Percentiles rank a stretch among this genome's conserved stretches.
Evolutionary conservation across 805 yeast genomes (phyloP).

Genomic region (Metschnikowia dekortorum): DNA sequence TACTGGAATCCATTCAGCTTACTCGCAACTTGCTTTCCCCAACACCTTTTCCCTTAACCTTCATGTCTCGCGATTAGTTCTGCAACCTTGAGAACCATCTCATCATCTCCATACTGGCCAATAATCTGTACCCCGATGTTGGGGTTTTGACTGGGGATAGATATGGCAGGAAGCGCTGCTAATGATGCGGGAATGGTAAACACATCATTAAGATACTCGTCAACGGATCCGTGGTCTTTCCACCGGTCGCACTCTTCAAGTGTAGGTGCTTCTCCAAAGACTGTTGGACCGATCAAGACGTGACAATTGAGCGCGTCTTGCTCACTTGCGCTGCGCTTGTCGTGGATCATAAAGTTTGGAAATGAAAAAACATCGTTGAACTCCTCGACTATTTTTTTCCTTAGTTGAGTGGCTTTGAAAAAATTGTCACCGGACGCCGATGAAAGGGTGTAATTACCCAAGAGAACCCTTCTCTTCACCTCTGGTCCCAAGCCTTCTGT

Average conservation of each 20-base stretch:
- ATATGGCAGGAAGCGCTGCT: slow-evolving; percentile 85
- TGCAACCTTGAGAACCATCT: slow-evolving; percentile 45
- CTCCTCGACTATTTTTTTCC: slow-evolving; percentile 58
- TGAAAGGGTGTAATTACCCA: slow-evolving; percentile 84
- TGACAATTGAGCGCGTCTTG: slow-evolving; percentile 39
- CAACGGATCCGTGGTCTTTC: slow-evolving; percentile 42
- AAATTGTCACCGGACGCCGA: slow-evolving; percentile 74
- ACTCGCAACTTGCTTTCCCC: not conserved
- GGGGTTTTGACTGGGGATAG: slow-evolving; percentile 53
- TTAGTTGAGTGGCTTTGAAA: slow-evolving; percentile 64
- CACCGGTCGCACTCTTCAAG: slow-evolving; percentile 37
- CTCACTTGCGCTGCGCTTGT: not conserved
- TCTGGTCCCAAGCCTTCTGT: slow-evolving; percentile 69
- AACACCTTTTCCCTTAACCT: not conserved
- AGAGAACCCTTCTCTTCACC: slow-evolving; percentile 73
- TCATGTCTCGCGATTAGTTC: slow-evolving; percentile 7
- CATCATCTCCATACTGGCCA: slow-evolving; percentile 85
- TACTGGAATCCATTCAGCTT: not conserved
- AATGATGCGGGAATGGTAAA: slow-evolving; percentile 87
- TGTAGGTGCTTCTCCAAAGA: slow-evolving; percentile 53
- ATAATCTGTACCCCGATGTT: slow-evolving; percentile 67
- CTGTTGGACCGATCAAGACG: slow-evolving; percentile 69
- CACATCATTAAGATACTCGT: slow-evolving; percentile 74
- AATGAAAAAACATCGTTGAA: slow-evolving; percentile 59
- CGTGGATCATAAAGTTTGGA: slow-evolving; percentile 33